Conservation (phyloP, 257 asterid species). For the Voacanga thouarsii region DNA sequence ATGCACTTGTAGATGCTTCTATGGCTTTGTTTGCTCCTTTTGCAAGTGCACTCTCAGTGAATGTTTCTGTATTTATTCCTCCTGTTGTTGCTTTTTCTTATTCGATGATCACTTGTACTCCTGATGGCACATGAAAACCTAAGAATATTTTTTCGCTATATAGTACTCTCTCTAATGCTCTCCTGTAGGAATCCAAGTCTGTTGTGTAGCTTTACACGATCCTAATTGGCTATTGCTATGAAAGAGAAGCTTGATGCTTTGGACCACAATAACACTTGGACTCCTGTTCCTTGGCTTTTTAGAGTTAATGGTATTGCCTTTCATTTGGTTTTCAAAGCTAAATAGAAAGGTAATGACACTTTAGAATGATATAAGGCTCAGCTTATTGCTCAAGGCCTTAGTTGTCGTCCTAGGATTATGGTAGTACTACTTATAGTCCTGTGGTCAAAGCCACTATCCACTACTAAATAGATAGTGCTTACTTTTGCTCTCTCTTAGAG, state of each 20-base stretch:
- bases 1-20: too few relatives aligned
- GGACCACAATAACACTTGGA: background rate
- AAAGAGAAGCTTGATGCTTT: background rate
- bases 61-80: too few relatives aligned
- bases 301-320: background rate
- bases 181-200: background rate
- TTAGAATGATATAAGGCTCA: background rate
- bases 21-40: too few relatives aligned
- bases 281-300: too few relatives aligned
- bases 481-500: background rate
- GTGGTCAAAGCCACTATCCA: background rate
- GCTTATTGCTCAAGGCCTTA: background rate
- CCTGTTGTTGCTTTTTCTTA: too few relatives aligned
- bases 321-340: background rate
- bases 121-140: too few relatives aligned
- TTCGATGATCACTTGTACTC: too few relatives aligned
- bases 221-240: background rate
- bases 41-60: too few relatives aligned
- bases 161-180: too few relatives aligned
- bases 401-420: background rate
- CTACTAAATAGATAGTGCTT: background rate
- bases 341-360: background rate
- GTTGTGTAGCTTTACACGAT: background rate
- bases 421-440: background rate
- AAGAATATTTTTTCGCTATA: too few relatives aligned